These are phyloP conservation scores for Flaveria linearis DNA, from an alignment of 129 eudicot species.

Conservation along the genomic window DNA sequence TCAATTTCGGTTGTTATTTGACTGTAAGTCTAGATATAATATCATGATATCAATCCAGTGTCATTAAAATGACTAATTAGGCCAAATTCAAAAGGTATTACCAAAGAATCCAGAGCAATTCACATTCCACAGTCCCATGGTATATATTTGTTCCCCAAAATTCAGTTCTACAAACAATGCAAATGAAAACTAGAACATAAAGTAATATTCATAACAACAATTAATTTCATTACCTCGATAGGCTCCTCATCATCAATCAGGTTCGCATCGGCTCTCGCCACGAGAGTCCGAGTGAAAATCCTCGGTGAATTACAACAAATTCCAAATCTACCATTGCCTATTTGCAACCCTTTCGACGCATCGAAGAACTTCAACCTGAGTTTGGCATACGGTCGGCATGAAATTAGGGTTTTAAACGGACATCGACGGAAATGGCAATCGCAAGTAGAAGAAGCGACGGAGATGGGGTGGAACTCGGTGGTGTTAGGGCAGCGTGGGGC, in stretches of 20 bases:
- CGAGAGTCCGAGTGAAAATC: conserved; percentile 23
- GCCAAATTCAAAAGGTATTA: neutral
- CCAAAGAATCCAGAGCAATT: neutral
- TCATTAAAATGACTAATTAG: neutral
- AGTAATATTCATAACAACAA: neutral
- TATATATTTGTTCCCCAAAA: conserved; percentile 9
- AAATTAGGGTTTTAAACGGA: conserved; percentile 40
- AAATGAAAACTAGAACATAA: conserved; percentile 1
- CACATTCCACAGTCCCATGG: conserved; percentile 1
- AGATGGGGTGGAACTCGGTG: conserved; percentile 35
- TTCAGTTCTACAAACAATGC: conserved; percentile 13
- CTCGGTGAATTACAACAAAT: conserved; percentile 20
- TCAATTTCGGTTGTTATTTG: neutral
- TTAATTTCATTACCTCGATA: conserved; percentile 42
- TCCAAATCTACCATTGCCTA: conserved; percentile 20
- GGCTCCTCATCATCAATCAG: conserved; percentile 34
- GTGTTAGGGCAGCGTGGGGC: conserved; percentile 15
- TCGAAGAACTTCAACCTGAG: conserved; percentile 11
- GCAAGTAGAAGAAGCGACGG: conserved; percentile 40
- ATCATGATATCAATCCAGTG: neutral
- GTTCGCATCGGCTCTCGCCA: conserved; percentile 58
- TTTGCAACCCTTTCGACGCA: conserved; percentile 18
- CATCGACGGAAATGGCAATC: conserved; percentile 36
- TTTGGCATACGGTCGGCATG: conserved; percentile 17
- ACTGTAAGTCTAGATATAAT: neutral